Evolutionary conservation across 768 basidiomycete species (phyloP), one percentile per base, ranked within the genome.

Genomic region (Mrakia hoshinonis): DNA sequence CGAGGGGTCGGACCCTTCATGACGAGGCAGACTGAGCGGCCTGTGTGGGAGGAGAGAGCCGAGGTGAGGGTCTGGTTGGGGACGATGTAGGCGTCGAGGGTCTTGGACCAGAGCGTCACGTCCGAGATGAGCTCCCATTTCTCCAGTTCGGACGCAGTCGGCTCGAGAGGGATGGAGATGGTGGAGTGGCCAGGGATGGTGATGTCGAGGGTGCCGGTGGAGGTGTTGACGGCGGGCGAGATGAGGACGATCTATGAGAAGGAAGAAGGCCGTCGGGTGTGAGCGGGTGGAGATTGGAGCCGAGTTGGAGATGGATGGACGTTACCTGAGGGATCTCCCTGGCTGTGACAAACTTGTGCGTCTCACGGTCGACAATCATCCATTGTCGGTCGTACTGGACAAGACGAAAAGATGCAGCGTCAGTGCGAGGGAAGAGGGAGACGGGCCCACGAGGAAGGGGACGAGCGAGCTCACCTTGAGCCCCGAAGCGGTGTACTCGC

Each of bases 331-430:
- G 67, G 9, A 49, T 10, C 43, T 48, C 46, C 7, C 70, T 36
- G 22, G 70, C 70, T 3, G 70, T 66, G 11, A 66, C 4, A 31
- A 65, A 34, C 54, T 71, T 71, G 63, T 71, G 70, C n/a, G 63
- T 58, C 6, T 15, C n/a, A 3, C 20, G 22, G 36, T 71, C 63
- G 18, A 71, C 62, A 6, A 71, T 22, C n/a, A 64, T 49, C 61
- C 61, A 71, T 12, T 31, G 51, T 46, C 70, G 38, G 31, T 71
- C 70, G 43, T 66, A 64, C 61, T 69, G n/a, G n/a, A n/a, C n/a
- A 9, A 43, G 7, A 61, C 7, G 20, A 46, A 29, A 13, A 43
- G 29, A 13, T 29, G n/a, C 29, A 49, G 29, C 26, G 36, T 12
- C 12, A 9, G n/a, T 26, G 29, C 5, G 3, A 18, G 54, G 7